Evolutionary conservation across 441 rosid genomes (phyloP).

Genomic region (Codiaeum variegatum): DNA sequence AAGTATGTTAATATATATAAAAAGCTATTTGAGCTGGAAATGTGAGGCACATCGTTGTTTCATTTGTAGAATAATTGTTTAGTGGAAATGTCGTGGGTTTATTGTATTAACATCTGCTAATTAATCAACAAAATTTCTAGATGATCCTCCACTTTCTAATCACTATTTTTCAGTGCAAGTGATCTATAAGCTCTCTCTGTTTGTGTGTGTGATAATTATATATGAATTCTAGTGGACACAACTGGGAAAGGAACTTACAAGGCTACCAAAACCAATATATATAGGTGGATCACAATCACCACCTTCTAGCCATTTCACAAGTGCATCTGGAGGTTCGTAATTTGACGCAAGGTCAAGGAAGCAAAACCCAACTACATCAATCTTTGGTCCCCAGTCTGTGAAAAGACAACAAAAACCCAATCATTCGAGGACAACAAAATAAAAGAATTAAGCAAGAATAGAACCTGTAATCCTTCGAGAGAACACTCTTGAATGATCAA

Average conservation of each 20-base stretch:
- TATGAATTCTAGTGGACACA: not conserved
- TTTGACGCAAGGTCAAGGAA: slow-evolving; percentile 97
- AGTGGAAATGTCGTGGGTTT: too few species aligned
- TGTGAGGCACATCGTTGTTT: not conserved
- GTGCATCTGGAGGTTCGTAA: slow-evolving; percentile 86
- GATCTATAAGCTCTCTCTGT: not conserved
- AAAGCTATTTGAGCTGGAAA: not conserved
- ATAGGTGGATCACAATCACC: slow-evolving; percentile 70
- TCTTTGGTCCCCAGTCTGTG: slow-evolving; percentile 94
- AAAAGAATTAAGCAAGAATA: not conserved
- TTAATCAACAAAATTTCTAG: not conserved
- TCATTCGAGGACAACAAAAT: slow-evolving; percentile 12
- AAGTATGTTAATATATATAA: not conserved
- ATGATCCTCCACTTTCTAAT: not conserved
- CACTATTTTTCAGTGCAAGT: not conserved
- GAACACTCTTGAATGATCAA: not conserved
- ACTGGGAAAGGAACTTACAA: slow-evolving; percentile 54
- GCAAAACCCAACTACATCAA: slow-evolving; percentile 97
- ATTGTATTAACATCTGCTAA: not conserved
- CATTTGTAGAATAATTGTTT: not conserved
- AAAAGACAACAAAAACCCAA: slow-evolving; percentile 7
- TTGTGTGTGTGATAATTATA: not conserved
- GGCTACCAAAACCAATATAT: slow-evolving; percentile 97
- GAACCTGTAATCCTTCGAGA: not conserved
- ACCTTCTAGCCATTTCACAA: slow-evolving; percentile 79